Conservation (phyloP, 2,329 filamentous ascomycete genomes). For the Apiospora hydei region DNA sequence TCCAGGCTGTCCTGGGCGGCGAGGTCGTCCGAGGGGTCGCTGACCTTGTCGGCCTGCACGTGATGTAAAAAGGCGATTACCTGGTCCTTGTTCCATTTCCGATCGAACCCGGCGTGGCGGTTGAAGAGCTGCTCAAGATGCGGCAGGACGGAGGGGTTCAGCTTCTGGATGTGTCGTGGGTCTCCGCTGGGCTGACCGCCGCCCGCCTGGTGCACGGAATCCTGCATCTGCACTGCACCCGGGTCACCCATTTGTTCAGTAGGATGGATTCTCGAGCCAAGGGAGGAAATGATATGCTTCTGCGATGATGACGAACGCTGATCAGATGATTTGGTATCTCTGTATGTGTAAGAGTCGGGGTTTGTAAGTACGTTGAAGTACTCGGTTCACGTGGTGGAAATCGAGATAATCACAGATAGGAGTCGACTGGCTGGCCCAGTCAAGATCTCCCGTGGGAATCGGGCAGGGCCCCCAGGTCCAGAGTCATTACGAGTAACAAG, state of each 20-base stretch:
- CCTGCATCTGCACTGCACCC: not conserved
- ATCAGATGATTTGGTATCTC: not conserved
- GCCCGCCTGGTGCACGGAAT: conserved; percentile 48
- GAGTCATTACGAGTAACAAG: conserved; percentile 8
- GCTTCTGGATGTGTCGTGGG: conserved; percentile 47
- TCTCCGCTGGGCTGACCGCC: conserved; percentile 53
- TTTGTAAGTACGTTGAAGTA: not conserved
- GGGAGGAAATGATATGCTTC: not conserved
- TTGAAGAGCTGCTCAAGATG: conserved; percentile 55
- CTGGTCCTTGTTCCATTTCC: conserved; percentile 54
- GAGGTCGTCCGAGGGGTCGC: conserved; percentile 40
- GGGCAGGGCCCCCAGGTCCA: not conserved
- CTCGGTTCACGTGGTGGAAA: not conserved
- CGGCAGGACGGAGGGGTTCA: conserved; percentile 48
- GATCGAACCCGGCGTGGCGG: conserved; percentile 47
- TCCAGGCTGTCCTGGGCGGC: conserved; percentile 49
- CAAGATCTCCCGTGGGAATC: not conserved
- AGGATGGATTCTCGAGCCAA: not conserved
- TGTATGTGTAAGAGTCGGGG: not conserved
- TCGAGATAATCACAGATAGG: not conserved
- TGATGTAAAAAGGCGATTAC: conserved; percentile 54
- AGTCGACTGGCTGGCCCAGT: not conserved
- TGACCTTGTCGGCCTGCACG: conserved; percentile 51
- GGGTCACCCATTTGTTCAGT: not conserved
- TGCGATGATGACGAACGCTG: not conserved